Percentiles rank a stretch among this genome's conserved stretches.
These are phyloP conservation scores for Phytophthora boehmeriae DNA, from an alignment of 352 stramenopile genomes.

Conservation along the genomic window DNA sequence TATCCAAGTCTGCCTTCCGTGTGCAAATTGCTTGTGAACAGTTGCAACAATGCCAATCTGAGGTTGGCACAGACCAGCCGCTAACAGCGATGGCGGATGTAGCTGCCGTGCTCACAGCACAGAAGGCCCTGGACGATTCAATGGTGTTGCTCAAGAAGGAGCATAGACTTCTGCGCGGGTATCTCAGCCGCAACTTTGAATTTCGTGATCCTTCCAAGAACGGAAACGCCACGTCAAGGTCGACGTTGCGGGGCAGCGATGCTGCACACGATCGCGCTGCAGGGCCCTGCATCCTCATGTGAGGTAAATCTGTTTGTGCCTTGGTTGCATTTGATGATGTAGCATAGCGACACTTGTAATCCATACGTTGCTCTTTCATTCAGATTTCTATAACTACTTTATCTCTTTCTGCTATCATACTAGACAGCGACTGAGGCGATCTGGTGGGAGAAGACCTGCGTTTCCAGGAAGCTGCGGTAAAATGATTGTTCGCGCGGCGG, in stretches of 20 bases:
- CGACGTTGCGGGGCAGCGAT: constrained; percentile 10
- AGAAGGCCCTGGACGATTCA: constrained; percentile 35
- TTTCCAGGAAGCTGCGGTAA: constrained; percentile 84
- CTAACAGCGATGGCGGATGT: constrained; percentile 18
- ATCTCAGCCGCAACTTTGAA: constrained; percentile 83
- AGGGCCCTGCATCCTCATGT: constrained; percentile 43
- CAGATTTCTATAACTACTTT: constrained; percentile 9
- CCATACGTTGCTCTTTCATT: constrained; percentile 15
- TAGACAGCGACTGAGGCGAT: constrained; percentile 72
- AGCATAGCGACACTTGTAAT: constrained; percentile 7
- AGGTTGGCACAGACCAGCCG: constrained; percentile 27
- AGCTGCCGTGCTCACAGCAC: constrained; percentile 21
- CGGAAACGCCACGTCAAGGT: constrained; percentile 22
- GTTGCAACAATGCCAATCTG: constrained; percentile 48
- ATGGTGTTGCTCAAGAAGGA: constrained; percentile 62
- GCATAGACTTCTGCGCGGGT: constrained; percentile 65
- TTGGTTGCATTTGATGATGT: constrained; percentile 12
- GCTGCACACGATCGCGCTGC: constrained; percentile 28
- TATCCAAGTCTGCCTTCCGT: constrained; percentile 84
- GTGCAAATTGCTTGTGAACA: constrained; percentile 80
- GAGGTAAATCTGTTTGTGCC: constrained; percentile 10
- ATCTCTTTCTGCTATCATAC: neutral
- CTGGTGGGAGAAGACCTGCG: constrained; percentile 86
- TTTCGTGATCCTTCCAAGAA: constrained; percentile 46
- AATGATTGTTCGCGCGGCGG: constrained; percentile 64